Base-by-base conservation (phyloP, 495 filamentous ascomycete species). In the Melanomma pulvis-pyrius region DNA sequence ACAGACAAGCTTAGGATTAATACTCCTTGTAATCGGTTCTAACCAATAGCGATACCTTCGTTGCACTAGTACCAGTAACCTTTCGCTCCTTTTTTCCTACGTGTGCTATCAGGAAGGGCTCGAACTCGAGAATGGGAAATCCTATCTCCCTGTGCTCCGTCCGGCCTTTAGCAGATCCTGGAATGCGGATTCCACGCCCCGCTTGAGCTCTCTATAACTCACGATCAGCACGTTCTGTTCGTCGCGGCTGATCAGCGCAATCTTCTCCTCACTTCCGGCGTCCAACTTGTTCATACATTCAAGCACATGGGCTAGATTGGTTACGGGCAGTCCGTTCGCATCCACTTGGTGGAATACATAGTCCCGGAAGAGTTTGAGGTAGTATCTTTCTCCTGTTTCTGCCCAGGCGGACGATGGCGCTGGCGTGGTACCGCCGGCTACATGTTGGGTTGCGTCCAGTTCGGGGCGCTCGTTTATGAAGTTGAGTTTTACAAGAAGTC, bases 311-410 rank as follows among this genome's bases (percentile, higher is more conserved):
- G 87, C 93, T 28, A 97, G 81, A 71, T 96, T 88, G 2, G 94
- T 78, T 7, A 90, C 87, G 0, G 94, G 88, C 22, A 90, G 87
- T 13, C 90, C 92, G 63, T 91, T 83, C 26, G 85, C 82, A 70
- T 97, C 92, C 25, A 97, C 92, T 61, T 93, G 92, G 75, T 98
- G 94, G 77, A 97, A 98, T 55, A 97, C 89, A 64, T 96, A 97
- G 76, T 98, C 96, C 47, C 94, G 87, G 82, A 98, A 97, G 32
- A 98, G 82, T 77, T 96, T 96, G 58, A 98, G 78, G 69, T 87
- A 88, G 73, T 96, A 96, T n/a, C 92, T 84, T 66, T 96, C 90
- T 1, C 92, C 92, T 22, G 85, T 93, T 75, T 96, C 92, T 15
- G 90, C 88, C 92, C 92, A 98, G 53, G 71, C 63, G 9, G 44